Evolutionary conservation across 164 flowering plant species (phyloP), one percentile per base, ranked within the genome.

Genomic region (Sedum album): DNA sequence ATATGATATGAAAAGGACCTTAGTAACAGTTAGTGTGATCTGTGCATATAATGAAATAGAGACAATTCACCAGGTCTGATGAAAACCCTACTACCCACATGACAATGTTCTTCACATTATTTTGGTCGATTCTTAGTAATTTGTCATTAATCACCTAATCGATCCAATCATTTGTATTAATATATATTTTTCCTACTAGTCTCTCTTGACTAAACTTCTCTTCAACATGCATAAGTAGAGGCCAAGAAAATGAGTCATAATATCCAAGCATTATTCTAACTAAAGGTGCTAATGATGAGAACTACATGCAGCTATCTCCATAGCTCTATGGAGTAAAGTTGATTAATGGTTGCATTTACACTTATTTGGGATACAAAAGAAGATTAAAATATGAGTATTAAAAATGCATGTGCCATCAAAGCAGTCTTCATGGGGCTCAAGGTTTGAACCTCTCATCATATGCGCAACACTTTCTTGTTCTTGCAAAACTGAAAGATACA

Each of bases 351-450:
- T n/a, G 7, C 26, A 6, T 51, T 51, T 51, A 23, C 1, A n/a
- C 26, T 23, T 51, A 20, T 51, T 51, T 51, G 28, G 21, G 57
- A 7, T 51, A 51, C 57, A 25, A 51, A 51, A n/a, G 7, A 51
- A 26, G 28, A 51, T n/a, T 2, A 4, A 48, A 18, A 21, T 6
- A 26, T n/a, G 28, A 3, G 57, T n/a, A 6, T 26, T 23, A 51
- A 1, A n/a, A 21, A n/a, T 4, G 20, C 5, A n/a, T n/a, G 28
- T 8, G 25, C 26, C 57, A 51, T n/a, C 57, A 51, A 20, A 23
- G 57, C 57, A 20, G 21, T 51, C 57, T 51, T 51, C 57, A 51
- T 51, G 57, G 57, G 57, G 57, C 25, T 51, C 57, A 51, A 51
- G 26, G 57, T 21, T n/a, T 51, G 57, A 51, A 4, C 26, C 28